Base-by-base conservation (phyloP, 306 rosid genomes). In the Bauhinia variegata region DNA sequence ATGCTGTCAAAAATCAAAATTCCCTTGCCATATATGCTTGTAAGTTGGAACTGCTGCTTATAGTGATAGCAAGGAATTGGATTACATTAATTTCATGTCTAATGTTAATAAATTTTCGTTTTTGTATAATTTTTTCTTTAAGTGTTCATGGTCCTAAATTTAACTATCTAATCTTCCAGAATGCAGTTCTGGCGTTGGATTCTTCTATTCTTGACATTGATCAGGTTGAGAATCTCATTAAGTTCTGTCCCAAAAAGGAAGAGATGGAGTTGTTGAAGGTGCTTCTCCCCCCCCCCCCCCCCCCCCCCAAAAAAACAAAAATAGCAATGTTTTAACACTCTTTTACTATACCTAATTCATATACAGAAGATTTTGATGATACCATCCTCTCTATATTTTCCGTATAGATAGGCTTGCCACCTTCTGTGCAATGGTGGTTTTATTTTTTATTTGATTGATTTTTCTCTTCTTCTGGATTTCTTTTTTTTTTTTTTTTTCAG, bases 201-300 rank as follows among this genome's bases (percentile, higher is more conserved):
- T 85, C 87, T 76, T 60, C 89, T 61, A 72, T 75, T 70, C 84
- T 84, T 8, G 83, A 81, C 83, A 78, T 82, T 88, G 97, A 91
- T 67, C 84, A 89, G 83, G 98, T 93, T 65, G 98, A 93, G 81
- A 93, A 93, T 85, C 96, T 93, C 75, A 93, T 93, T 71, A 89
- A 88, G 74, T 93, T 93, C 84, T 89, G 97, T 73, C 98, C 98
- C 44, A 84, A 95, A 32, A 89, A 90, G 74, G 98, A 93, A 81
- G 97, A 93, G 75, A 93, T 93, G 96, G 98, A 93, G 77, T 77
- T 84, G 17, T 73, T 93, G 60, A 89, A 84, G 97, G 98, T 89
- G 51, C 68, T 36, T n/a, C n/a, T n/a, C n/a, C n/a, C n/a, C 54
- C 72, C 56, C 17, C 30, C 59, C 48, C 10, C n/a, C n/a, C n/a